A percentile compares a stretch with the other conserved stretches of the same genome.
Evolutionary conservation across 768 basidiomycete genomes (phyloP).

Genomic region (Mycena rosella): DNA sequence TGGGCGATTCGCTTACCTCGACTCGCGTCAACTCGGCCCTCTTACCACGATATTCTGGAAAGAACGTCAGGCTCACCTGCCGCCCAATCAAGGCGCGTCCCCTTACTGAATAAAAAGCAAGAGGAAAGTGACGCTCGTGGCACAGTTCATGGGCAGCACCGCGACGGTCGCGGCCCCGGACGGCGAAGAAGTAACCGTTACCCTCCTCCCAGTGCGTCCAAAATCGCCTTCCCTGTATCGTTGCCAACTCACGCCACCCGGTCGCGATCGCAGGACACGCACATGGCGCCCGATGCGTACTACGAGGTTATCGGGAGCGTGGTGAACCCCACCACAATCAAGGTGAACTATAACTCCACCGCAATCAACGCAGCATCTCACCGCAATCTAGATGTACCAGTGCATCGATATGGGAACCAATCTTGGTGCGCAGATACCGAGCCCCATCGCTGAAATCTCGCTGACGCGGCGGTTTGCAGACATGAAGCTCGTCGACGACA

Average conservation of each 20-base stretch:
- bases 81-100: conserved; percentile 67
- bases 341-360: too few relatives aligned
- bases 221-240: conserved; percentile 6
- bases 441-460: neutral
- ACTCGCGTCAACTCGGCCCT: conserved; percentile 75
- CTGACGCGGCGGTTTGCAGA: conserved; percentile 38
- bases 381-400: conserved; percentile 62
- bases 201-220: conserved; percentile 53
- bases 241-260: neutral
- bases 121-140: conserved; percentile 3
- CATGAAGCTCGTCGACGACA: conserved; percentile 71
- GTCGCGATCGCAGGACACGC: conserved; percentile 50
- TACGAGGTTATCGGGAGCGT: conserved; percentile 79
- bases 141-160: conserved; percentile 56
- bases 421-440: conserved; percentile 67
- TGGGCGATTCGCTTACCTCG: conserved; percentile 39
- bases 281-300: conserved; percentile 61
- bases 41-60: conserved; percentile 63
- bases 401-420: conserved; percentile 69
- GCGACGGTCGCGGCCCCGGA: conserved; percentile 77
- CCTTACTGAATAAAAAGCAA: neutral
- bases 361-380: too few relatives aligned
- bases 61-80: conserved; percentile 71
- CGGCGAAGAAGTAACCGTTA: conserved; percentile 69
- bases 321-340: conserved; percentile 65